phyloP scores from a whole-genome alignment of 352 stramenopile genomes.

The Pythium oligandrum region DNA sequence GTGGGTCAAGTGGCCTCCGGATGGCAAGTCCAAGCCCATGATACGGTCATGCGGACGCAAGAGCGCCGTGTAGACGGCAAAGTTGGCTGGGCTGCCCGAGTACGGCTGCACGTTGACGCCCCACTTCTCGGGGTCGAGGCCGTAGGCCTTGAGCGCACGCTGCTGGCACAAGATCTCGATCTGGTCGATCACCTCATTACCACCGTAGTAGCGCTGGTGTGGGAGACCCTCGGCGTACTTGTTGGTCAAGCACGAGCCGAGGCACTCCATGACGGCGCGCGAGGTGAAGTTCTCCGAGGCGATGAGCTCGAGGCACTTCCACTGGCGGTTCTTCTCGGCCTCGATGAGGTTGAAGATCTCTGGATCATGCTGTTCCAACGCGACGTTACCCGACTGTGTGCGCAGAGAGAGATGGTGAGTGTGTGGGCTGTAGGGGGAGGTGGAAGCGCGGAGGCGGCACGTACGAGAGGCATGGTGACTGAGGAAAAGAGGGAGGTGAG shows the following conservation, averaged over 20 bases:
- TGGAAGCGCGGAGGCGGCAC: constrained; percentile 11
- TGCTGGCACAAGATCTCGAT: constrained; percentile 97
- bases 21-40: constrained; percentile 99
- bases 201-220: constrained; percentile 96
- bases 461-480: constrained; percentile 50
- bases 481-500: not conserved
- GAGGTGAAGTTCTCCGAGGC: constrained; percentile 99
- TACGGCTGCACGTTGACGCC: constrained; percentile 98
- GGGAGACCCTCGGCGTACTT: constrained; percentile 99
- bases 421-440: not conserved
- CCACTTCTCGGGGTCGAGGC: constrained; percentile 94
- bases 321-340: constrained; percentile 97
- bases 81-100: constrained; percentile 97
- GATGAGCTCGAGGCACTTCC: constrained; percentile 98
- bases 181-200: constrained; percentile 99
- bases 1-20: constrained; percentile 98
- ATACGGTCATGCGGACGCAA: constrained; percentile 98
- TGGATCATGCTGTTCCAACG: constrained; percentile 93
- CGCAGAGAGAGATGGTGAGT: constrained; percentile 3
- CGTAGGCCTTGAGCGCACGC: constrained; percentile 95
- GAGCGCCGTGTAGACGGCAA: constrained; percentile 98
- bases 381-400: constrained; percentile 51
- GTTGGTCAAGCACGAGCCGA: constrained; percentile 98
- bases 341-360: constrained; percentile 99
- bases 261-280: constrained; percentile 97